phyloP scores from a whole-genome alignment of 306 rosid genomes.

The Ormosia semicastrata region DNA sequence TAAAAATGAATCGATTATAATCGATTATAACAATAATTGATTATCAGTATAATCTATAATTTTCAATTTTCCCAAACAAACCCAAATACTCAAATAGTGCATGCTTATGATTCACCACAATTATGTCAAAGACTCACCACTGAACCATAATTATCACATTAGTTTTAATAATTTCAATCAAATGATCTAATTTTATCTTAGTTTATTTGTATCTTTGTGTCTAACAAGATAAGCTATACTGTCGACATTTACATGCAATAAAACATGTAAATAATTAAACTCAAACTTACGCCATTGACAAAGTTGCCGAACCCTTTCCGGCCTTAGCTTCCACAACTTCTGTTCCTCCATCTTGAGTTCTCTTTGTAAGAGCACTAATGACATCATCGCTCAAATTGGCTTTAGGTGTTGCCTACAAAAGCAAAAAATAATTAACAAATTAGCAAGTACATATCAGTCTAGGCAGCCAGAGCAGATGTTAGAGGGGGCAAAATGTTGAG shows the following conservation, averaged over 20 bases:
- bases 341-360: slow-evolving; percentile 98
- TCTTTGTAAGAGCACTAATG: slow-evolving; percentile 76
- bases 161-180: not conserved
- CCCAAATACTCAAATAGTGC: not conserved
- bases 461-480: not conserved
- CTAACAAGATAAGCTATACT: not conserved
- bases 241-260: not conserved
- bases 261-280: not conserved
- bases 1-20: too few species aligned
- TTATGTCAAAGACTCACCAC: not conserved
- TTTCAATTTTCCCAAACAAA: too few species aligned
- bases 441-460: slow-evolving; percentile 13
- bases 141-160: not conserved
- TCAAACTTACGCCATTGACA: slow-evolving; percentile 96
- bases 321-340: slow-evolving; percentile 99
- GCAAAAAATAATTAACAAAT: not conserved
- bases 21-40: too few species aligned
- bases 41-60: too few species aligned
- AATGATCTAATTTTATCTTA: not conserved
- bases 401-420: slow-evolving; percentile 71
- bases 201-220: not conserved
- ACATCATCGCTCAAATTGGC: slow-evolving; percentile 72
- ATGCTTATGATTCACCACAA: not conserved
- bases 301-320: slow-evolving; percentile 97
- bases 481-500: not conserved